phyloP scores from a whole-genome alignment of 2,329 filamentous ascomycete genomes.

The Graphilbum ipis-grandicollis region DNA sequence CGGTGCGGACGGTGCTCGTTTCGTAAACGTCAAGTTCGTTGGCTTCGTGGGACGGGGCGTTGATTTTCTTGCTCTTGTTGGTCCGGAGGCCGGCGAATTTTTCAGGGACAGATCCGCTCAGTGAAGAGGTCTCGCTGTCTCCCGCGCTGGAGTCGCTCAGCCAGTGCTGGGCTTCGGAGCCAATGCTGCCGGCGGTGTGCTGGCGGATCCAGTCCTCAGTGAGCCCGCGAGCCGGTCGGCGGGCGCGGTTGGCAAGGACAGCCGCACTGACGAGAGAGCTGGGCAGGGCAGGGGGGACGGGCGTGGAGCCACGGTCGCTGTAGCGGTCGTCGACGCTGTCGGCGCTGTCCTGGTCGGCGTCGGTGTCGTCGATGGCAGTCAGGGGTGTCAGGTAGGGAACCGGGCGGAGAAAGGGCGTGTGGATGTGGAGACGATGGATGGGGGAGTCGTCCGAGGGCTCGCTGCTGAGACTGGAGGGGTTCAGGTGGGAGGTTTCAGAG shows the following conservation, averaged over 20 bases:
- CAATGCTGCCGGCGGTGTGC: slow-evolving; percentile 54
- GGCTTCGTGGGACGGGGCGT: too few species aligned
- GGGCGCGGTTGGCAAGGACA: slow-evolving; percentile 44
- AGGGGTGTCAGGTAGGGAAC: slow-evolving; percentile 24
- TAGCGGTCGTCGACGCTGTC: not conserved
- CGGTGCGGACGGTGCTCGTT: not conserved
- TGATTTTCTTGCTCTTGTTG: slow-evolving; percentile 11
- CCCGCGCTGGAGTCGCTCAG: slow-evolving; percentile 62
- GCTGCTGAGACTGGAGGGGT: slow-evolving; percentile 36
- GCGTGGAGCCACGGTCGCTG: not conserved
- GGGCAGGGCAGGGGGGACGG: slow-evolving; percentile 3
- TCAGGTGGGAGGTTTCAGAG: slow-evolving; percentile 33
- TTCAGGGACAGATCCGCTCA: slow-evolving; percentile 46
- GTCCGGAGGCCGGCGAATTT: slow-evolving; percentile 31
- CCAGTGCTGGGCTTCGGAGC: slow-evolving; percentile 63
- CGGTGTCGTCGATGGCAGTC: slow-evolving; percentile 18
- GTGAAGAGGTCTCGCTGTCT: slow-evolving; percentile 58
- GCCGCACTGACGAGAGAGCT: slow-evolving; percentile 31
- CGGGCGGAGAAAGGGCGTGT: slow-evolving; percentile 44
- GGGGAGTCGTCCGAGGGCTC: slow-evolving; percentile 42
- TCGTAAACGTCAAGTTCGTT: too few species aligned
- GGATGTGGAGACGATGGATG: slow-evolving; percentile 42
- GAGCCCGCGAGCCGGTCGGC: slow-evolving; percentile 42
- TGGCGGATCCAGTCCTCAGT: slow-evolving; percentile 79
- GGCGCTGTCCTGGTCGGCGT: slow-evolving; percentile 4